Base-by-base conservation (phyloP, 345 rosid genomes). In the Acer negundo region DNA sequence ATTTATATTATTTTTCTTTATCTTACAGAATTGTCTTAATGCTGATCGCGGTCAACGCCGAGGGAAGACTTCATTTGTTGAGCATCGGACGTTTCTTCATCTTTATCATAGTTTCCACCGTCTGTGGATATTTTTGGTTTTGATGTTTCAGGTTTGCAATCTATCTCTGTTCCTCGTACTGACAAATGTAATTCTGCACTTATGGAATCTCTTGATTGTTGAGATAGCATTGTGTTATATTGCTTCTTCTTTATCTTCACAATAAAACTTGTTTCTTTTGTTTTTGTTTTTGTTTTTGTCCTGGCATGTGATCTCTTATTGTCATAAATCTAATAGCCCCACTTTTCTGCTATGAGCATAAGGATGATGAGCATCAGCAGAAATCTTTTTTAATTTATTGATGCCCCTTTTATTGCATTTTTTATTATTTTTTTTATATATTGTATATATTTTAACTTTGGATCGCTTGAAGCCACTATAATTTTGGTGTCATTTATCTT, bases 41-140 rank as follows among this genome's bases (percentile, higher is more conserved):
- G 82, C 88, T 65, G 89, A 94, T 79, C 89, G 90, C 55, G 90
- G 90, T 51, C 81, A 85, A 78, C 92, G 80, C 38, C 91, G 79
- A 71, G 99, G 99, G 78, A 96, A 96, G 84, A 92, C 97, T 83
- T 94, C 98, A 10, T 96, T 96, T 73, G 99, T 96, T 67, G 99
- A 96, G 90, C 94, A 96, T 76, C 91, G 98, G 69, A 89, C 99
- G 51, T 94, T 91, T 87, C 82, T 96, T 82, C 99, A 96, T 89
- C 94, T 96, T 72, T 96, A 91, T 80, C 99, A 92, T 76, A 96
- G 98, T 85, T 96, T 96, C 83, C 98, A 94, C 77, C 97, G 99
- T 35, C 90, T 96, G 42, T 96, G 99, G 99, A 92, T 96, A 79
- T 96, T 96, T 87, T 95, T 96, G 49, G 81, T 82, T 75, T 89